phyloP scores from a whole-genome alignment of 257 asterid genomes.

The Scutellaria barbata region DNA sequence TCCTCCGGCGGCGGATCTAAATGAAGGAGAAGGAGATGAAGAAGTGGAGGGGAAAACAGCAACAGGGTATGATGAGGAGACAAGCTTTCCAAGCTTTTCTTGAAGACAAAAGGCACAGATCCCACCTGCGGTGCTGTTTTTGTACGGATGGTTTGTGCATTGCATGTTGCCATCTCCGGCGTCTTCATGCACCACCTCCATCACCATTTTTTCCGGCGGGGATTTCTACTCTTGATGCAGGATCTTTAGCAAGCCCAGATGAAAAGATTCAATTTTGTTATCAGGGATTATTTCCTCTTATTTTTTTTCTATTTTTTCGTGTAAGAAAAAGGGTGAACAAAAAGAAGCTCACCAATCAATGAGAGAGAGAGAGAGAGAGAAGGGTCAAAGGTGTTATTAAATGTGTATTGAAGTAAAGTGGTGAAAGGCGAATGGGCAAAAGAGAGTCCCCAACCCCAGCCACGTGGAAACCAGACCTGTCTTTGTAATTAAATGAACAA shows the following conservation, averaged over 20 bases:
- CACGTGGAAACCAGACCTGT: constrained; percentile 58
- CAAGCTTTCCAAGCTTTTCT: constrained; percentile 92
- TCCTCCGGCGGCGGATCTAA: constrained; percentile 56
- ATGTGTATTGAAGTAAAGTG: constrained; percentile 53
- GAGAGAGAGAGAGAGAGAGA: constrained; percentile 31
- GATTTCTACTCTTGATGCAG: not conserved
- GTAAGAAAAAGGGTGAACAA: constrained; percentile 40
- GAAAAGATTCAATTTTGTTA: constrained; percentile 2
- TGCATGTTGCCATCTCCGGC: constrained; percentile 65
- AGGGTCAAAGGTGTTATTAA: constrained; percentile 48
- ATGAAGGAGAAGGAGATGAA: constrained; percentile 71
- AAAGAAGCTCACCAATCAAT: not conserved
- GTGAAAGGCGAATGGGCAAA: constrained; percentile 37
- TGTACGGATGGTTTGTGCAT: constrained; percentile 77
- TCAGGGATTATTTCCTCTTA: too few relatives aligned
- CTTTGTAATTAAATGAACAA: constrained; percentile 9
- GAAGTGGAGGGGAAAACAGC: constrained; percentile 80
- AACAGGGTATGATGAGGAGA: constrained; percentile 77
- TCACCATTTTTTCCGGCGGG: constrained; percentile 50
- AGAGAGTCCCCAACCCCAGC: constrained; percentile 59
- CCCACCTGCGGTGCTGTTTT: constrained; percentile 80
- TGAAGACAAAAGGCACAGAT: constrained; percentile 93
- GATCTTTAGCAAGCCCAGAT: constrained; percentile 5
- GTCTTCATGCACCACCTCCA: constrained; percentile 91
- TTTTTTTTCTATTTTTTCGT: not conserved